Evolutionary conservation across 345 rosid species (phyloP), one percentile per base, ranked within the genome.

Genomic region (Gossypium mustelinum): DNA sequence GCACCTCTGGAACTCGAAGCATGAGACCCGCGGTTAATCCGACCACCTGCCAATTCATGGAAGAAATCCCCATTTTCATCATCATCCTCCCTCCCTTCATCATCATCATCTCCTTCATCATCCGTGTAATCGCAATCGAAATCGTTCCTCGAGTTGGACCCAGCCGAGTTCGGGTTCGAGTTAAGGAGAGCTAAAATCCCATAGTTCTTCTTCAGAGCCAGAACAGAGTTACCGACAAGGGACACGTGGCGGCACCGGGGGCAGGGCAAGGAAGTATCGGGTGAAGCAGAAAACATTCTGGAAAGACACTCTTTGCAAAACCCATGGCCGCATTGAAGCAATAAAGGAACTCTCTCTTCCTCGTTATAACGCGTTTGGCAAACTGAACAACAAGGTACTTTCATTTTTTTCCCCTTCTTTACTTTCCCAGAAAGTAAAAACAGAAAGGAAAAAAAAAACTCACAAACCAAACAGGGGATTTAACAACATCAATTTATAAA

Each of bases 301-400:
- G 98, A 93, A 14, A 93, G 79, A 67, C 99, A 95, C 67, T 93
- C 98, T 56, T 82, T 93, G 82, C 99, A 95, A 82, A 93, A 95
- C 25, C 98, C 97, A 24, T 93, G 99, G 7, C 98, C 99, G 78
- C 99, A 95, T 83, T 93, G 92, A 67, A 93, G 98, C 68, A 95
- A 79, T 3, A 95, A 77, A 17, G 98, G 99, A 73, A 91, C 97
- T 63, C 98, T 84, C 67, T 91, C 99, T 3, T 85, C 95, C 80
- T 92, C 98, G 83, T 93, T 90, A 83, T 95, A 95, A 82, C 97
- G 80, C 48, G 89, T 89, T 81, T 95, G 98, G 85, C 99, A 95
- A 29, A 95, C 96, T 11, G 96, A 91, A 78, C 99, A 95, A 69
- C 94, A 89, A 11, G 98, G 96, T 13, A 91, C 94, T 77, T 91